Evolutionary conservation across 768 basidiomycete genomes (phyloP), one percentile per base, ranked within the genome.

Genomic region (Calvatia gigantea): DNA sequence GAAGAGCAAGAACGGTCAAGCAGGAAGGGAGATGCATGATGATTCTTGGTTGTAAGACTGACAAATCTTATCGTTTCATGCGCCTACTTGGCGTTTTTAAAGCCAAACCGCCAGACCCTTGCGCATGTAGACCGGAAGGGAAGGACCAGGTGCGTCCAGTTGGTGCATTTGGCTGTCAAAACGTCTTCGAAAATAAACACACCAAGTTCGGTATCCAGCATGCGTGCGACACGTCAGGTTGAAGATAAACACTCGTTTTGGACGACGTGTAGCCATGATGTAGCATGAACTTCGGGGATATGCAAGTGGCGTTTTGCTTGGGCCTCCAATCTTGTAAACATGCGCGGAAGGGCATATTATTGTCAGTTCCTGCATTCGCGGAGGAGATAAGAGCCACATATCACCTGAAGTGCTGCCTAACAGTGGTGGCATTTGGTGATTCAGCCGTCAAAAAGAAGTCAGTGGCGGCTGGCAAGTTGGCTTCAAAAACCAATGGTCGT

Each of bases 261-360:
- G 35, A n/a, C n/a, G 35, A 37, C 7, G n/a, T 51, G 38, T 21
- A 19, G n/a, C n/a, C n/a, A n/a, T n/a, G 25, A 39, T 31, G 11
- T 21, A 19, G 50, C 50, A 11, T 41, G 17, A 51, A 51, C 50
- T 51, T 51, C 50, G 50, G 50, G 45, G 28, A 15, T 51, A n/a
- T 23, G 49, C 35, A 4, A 37, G 35, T 37, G 35, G 12, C 35
- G 35, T 1, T 37, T 12, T 37, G 35, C 14, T 37, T n/a, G 35
- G 35, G 14, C 12, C 17, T 37, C 14, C 14, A n/a, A 37, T 37
- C 35, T 14, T 12, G 35, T 37, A 12, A 37, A n/a, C n/a, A n/a
- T n/a, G n/a, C n/a, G n/a, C n/a, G n/a, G n/a, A n/a, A n/a, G n/a
- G n/a, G n/a, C n/a, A n/a, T n/a, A n/a, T n/a, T n/a, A n/a, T n/a